Evolutionary conservation across 2,329 filamentous ascomycete species (phyloP), one percentile per base, ranked within the genome.

Genomic region (Phoma sp.): DNA sequence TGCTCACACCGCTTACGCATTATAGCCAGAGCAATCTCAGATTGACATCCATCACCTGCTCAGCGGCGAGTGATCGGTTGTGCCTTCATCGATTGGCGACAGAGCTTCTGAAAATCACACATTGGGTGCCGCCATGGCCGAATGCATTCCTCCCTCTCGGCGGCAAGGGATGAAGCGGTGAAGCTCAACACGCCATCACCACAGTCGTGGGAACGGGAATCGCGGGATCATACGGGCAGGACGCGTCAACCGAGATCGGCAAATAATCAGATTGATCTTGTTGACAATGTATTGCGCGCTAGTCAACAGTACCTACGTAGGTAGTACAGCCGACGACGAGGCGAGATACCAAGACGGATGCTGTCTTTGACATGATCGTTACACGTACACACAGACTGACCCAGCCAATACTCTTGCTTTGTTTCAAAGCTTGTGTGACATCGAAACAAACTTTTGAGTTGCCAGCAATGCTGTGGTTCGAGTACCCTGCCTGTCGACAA

Each of bases 311-410:
- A 18, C 18, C 18, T 18, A 18, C 18, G 18, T 18, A 18, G 18
- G 18, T 37, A 36, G 55, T 61, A 69, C 65, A 55, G 54, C 49
- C 55, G 46, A 55, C 55, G 46, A 55, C 54, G 47, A 65, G 57
- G 61, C 62, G 52, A 60, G 55, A 42, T 62, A 51, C 59, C 59
- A 38, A 65, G 59, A 56, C 61, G 64, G 60, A 55, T 63, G 59
- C 48, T 62, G 65, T 59, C 59, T 63, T 70, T 69, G 66, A 68
- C 66, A 69, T 61, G 61, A 60, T 27, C 38, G 66, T 66, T 49
- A 62, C 60, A 66, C 64, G 66, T 50, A 59, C 58, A 69, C 66
- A 55, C 42, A 60, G 24, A 30, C 23, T 25, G 32, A 18, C 22
- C 27, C 29, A 22, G 18, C 35, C 29, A 53, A 39, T 52, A 41